Base-by-base conservation (phyloP, 2,329 filamentous ascomycete genomes). In the Ascosphaera apis region DNA sequence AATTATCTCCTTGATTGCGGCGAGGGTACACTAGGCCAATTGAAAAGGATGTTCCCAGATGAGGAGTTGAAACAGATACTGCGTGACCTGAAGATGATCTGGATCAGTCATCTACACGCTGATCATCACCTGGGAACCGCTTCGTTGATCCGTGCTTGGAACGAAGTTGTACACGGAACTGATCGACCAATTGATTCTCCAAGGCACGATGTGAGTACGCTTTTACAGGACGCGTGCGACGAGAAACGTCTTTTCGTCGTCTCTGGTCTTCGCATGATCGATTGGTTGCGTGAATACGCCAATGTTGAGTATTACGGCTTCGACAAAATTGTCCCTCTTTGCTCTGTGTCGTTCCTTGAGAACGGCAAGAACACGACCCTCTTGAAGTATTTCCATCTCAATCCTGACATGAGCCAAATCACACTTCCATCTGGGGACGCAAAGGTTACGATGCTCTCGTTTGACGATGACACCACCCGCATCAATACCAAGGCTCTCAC, bases 101-200 rank as follows among this genome's bases (percentile, higher is more conserved):
- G 82, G 72, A 88, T 98, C 55, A 91, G 81, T 53, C 88, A 98
- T 57, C 62, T 91, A 42, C 88, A 98, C 54, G 88, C 88, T 3
- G 88, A 98, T 56, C 88, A 98, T 55, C 88, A 95, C 50, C 67
- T 98, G 15, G 88, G 88, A 18, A 79, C 73, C 1, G 65, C 70
- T n/a, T 69, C 73, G 4, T 61, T 95, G n/a, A 70, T 95, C 48
- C 74, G 69, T 47, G 79, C 78, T 4, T 92, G 83, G 80, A 72
- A 80, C 43, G 47, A 61, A 37, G 65, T 72, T 31, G 63, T 63
- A 15, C 66, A 69, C 44, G 52, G 50, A 11, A 31, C 38, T 18
- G 41, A 43, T 7, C 46, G 53, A 11, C 41, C 60, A 13, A 44
- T 43, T n/a, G 44, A 52, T 13, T 39, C 45, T 8, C 40, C 58